These are phyloP conservation scores for Mycosphaerella arachidis DNA, from an alignment of 2,329 filamentous ascomycete genomes.

Conservation along the genomic window DNA sequence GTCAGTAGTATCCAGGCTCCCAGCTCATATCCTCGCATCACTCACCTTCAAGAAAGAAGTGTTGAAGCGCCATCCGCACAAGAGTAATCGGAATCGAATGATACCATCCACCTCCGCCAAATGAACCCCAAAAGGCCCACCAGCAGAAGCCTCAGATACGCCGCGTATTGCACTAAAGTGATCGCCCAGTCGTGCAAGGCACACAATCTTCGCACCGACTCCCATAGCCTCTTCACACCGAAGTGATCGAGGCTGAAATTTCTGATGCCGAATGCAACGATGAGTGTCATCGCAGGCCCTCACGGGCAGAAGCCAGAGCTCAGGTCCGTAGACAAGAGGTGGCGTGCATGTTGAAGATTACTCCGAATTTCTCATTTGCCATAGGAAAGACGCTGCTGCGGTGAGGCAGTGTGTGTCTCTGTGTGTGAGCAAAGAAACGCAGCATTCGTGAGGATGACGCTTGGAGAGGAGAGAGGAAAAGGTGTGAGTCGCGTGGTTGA, in stretches of 20 bases:
- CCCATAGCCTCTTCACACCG: constrained; percentile 60
- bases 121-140: constrained; percentile 18
- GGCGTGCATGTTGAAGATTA: constrained; percentile 66
- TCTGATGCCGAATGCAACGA: constrained; percentile 91
- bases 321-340: constrained; percentile 13
- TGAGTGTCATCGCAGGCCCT: constrained; percentile 77
- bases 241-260: constrained; percentile 57
- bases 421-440: constrained; percentile 93
- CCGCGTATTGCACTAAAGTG: constrained; percentile 97
- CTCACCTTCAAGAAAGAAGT: constrained; percentile 47
- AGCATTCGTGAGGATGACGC: constrained; percentile 84
- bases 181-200: constrained; percentile 37
- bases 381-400: constrained; percentile 24
- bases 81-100: constrained; percentile 94
- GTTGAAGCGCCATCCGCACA: constrained; percentile 70
- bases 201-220: constrained; percentile 93
- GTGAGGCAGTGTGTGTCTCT: constrained; percentile 32
- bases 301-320: constrained; percentile 63
- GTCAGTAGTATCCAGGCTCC: constrained; percentile 41
- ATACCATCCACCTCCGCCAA: constrained; percentile 47
- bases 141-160: constrained; percentile 51
- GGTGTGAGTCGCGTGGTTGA: constrained; percentile 6
- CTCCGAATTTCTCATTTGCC: constrained; percentile 99
- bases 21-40: constrained; percentile 24
- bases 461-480: constrained; percentile 43